A percentile compares a stretch with the other conserved stretches of the same genome.
phyloP scores from a whole-genome alignment of 371 early-diverging fungal species.

The Entomophthora muscae region DNA sequence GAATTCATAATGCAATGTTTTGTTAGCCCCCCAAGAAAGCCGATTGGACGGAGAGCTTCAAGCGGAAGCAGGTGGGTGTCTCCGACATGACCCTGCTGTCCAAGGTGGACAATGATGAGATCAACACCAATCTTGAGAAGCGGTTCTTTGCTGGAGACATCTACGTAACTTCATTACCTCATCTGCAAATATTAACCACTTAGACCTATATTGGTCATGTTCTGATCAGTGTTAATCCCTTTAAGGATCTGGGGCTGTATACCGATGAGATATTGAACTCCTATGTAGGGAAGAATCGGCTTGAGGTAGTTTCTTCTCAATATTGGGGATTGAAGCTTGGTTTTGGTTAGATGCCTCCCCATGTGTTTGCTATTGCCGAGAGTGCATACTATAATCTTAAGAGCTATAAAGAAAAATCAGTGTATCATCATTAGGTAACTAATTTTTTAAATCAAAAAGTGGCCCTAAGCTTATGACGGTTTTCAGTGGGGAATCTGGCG shows the following conservation, averaged over 20 bases:
- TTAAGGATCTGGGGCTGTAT: slow-evolving; percentile 67
- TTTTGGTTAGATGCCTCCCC: slow-evolving; percentile 49
- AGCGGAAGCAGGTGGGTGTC: slow-evolving; percentile 72
- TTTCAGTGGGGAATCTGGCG: slow-evolving; percentile 65
- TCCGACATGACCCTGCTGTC: slow-evolving; percentile 75
- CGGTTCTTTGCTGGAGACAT: slow-evolving; percentile 69
- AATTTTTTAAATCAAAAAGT: background rate
- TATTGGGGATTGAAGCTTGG: background rate
- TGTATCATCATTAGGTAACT: slow-evolving; percentile 80
- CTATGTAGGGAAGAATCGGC: slow-evolving; percentile 64
- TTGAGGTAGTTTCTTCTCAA: slow-evolving; percentile 35
- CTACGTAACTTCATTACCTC: slow-evolving; percentile 30
- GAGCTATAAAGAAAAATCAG: slow-evolving; percentile 91
- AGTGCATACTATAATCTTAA: slow-evolving; percentile 81
- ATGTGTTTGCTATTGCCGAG: slow-evolving; percentile 79
- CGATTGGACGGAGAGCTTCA: slow-evolving; percentile 63
- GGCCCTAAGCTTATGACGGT: slow-evolving; percentile 8
- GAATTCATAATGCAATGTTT: too few relatives aligned
- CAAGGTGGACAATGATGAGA: slow-evolving; percentile 69
- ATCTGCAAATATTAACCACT: background rate
- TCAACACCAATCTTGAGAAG: slow-evolving; percentile 69
- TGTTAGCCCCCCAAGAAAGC: slow-evolving; percentile 29
- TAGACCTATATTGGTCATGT: slow-evolving; percentile 82
- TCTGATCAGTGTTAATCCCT: slow-evolving; percentile 75
- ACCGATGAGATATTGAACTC: slow-evolving; percentile 47